phyloP scores from a whole-genome alignment of 1,284 basidiomycete species.

The Prillingera fragicola region DNA sequence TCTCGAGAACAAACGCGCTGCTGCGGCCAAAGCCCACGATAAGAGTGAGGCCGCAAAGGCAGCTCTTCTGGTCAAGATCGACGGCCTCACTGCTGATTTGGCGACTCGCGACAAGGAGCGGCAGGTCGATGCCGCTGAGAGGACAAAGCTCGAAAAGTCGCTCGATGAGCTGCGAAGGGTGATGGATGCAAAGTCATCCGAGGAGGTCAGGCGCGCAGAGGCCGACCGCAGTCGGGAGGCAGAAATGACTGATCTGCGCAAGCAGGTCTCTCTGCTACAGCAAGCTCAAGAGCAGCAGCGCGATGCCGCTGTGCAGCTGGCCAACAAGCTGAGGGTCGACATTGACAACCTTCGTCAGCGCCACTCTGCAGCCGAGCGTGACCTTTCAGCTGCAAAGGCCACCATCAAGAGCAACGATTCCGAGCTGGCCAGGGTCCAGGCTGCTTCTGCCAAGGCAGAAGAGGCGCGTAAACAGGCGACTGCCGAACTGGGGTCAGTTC shows the following conservation, averaged over 20 bases:
- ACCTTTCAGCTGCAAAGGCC: slow-evolving; percentile 57
- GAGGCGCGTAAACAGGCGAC: slow-evolving; percentile 61
- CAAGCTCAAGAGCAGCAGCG: slow-evolving; percentile 35
- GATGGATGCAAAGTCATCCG: slow-evolving; percentile 77
- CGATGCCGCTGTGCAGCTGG: slow-evolving; percentile 24
- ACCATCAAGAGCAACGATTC: slow-evolving; percentile 54
- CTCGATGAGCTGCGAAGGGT: slow-evolving; percentile 76
- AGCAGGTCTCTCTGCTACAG: slow-evolving; percentile 52
- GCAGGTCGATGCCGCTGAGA: slow-evolving; percentile 54
- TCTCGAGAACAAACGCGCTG: slow-evolving; percentile 58
- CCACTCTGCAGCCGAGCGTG: slow-evolving; percentile 51
- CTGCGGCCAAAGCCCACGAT: slow-evolving; percentile 45
- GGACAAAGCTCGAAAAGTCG: slow-evolving; percentile 67
- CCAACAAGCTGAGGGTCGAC: slow-evolving; percentile 46
- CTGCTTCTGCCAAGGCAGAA: slow-evolving; percentile 60
- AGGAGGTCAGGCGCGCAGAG: slow-evolving; percentile 76
- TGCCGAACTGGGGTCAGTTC: slow-evolving; percentile 66
- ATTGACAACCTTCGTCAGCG: slow-evolving; percentile 50
- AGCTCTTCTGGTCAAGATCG: slow-evolving; percentile 64
- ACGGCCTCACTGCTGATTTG: slow-evolving; percentile 63
- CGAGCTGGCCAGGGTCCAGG: slow-evolving; percentile 53
- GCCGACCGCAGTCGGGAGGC: slow-evolving; percentile 81
- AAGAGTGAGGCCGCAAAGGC: slow-evolving; percentile 48
- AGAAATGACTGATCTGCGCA: slow-evolving; percentile 70
- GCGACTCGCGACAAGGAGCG: slow-evolving; percentile 61